Conservation (phyloP, 495 filamentous ascomycete species). For the Lasiosphaeris hirsuta region DNA sequence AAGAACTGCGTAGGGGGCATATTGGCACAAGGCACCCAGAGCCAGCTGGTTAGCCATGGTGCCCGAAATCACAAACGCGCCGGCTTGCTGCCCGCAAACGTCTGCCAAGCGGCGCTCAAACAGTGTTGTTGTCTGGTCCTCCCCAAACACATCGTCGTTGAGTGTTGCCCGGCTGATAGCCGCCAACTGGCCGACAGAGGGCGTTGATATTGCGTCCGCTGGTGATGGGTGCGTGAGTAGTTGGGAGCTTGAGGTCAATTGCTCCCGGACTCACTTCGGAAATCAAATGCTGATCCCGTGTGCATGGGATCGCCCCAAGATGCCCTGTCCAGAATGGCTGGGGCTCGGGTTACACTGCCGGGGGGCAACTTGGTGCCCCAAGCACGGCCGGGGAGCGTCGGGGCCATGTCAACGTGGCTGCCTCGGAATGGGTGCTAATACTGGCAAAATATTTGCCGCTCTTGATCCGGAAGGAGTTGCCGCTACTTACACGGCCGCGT, state of each 20-base stretch:
- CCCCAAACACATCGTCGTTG: conserved; percentile 69
- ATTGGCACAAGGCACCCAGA: conserved; percentile 57
- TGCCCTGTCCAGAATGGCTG: neutral
- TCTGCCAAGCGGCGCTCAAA: conserved; percentile 59
- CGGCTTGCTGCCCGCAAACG: conserved; percentile 59
- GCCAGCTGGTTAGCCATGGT: conserved; percentile 82
- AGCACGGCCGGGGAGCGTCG: neutral
- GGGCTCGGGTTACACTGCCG: neutral
- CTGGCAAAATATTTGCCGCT: no score
- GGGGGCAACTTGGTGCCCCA: conserved; percentile 3
- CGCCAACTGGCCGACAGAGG: conserved; percentile 54
- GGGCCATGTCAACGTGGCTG: no score
- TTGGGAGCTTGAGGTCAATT: neutral
- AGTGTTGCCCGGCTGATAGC: conserved; percentile 48
- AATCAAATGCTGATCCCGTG: conserved; percentile 14
- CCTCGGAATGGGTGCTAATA: no score
- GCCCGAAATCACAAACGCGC: conserved; percentile 71
- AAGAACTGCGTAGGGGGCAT: conserved; percentile 63
- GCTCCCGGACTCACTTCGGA: conserved; percentile 10
- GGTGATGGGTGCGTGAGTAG: neutral
- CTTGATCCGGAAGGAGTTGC: no score
- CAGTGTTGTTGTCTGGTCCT: conserved; percentile 64
- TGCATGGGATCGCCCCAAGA: conserved; percentile 7
- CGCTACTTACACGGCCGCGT: no score
- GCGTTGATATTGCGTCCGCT: conserved; percentile 11